These are phyloP conservation scores for Veloboletus limbatus DNA, from an alignment of 1,284 basidiomycete genomes.

Conservation along the genomic window DNA sequence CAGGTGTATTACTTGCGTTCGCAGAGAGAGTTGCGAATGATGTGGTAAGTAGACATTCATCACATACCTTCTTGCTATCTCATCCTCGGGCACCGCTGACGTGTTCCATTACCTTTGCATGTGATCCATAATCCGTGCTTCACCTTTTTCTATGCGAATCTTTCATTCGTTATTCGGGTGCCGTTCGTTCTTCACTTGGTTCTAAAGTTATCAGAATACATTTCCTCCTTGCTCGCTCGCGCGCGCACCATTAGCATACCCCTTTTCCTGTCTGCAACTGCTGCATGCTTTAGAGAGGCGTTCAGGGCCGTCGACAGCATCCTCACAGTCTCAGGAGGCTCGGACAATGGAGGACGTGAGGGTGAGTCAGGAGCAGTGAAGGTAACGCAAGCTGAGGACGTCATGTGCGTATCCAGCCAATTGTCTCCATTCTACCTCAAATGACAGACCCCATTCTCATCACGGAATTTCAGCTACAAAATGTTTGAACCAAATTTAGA, in stretches of 20 bases:
- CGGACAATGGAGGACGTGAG: background rate
- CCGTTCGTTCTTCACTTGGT: background rate
- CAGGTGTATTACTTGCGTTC: slow-evolving; percentile 72
- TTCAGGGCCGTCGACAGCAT: slow-evolving; percentile 83
- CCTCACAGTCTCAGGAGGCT: slow-evolving; percentile 45
- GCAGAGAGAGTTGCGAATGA: slow-evolving; percentile 75
- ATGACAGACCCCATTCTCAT: background rate
- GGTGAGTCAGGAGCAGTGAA: slow-evolving; percentile 33
- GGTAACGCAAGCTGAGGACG: slow-evolving; percentile 67
- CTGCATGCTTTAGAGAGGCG: slow-evolving; percentile 86
- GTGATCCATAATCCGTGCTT: background rate
- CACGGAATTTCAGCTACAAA: slow-evolving; percentile 56
- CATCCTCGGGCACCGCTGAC: background rate
- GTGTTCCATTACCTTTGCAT: background rate
- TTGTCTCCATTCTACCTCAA: background rate
- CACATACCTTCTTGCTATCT: background rate
- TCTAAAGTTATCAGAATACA: slow-evolving; percentile 81
- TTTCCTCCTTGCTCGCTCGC: slow-evolving; percentile 71
- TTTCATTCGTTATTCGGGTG: background rate
- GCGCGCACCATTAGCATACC: slow-evolving; percentile 75
- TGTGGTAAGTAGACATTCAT: slow-evolving; percentile 52
- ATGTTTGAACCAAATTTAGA: slow-evolving; percentile 98
- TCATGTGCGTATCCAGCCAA: slow-evolving; percentile 55
- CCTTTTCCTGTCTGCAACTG: slow-evolving; percentile 80
- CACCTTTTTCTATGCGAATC: background rate